Evolutionary conservation across 371 early-diverging fungal genomes (phyloP).

Genomic region (Mucor indicus): DNA sequence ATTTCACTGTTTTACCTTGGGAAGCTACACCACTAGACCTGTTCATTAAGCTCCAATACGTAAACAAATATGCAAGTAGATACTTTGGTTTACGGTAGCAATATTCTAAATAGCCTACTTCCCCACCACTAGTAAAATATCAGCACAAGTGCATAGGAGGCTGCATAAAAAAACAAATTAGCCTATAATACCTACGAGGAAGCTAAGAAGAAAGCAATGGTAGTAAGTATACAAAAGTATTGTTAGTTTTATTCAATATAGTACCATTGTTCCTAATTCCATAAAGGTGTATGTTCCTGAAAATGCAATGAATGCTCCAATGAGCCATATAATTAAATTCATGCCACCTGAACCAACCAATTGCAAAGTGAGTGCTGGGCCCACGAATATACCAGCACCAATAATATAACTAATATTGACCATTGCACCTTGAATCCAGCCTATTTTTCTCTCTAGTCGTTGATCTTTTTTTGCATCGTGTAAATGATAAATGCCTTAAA

Average conservation of each 20-base stretch:
- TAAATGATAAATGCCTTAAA: neutral
- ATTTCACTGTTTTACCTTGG: conserved; percentile 16
- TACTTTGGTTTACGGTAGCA: conserved; percentile 39
- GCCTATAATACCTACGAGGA: conserved; percentile 29
- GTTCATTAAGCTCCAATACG: conserved; percentile 38
- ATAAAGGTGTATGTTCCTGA: conserved; percentile 38
- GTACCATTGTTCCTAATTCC: conserved; percentile 48
- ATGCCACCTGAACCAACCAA: conserved; percentile 43
- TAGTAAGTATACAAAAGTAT: too few relatives aligned
- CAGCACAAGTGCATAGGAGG: neutral
- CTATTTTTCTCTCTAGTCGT: conserved; percentile 37
- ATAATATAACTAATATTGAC: conserved; percentile 47
- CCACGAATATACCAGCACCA: conserved; percentile 43
- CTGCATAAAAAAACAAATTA: neutral
- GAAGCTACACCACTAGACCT: conserved; percentile 39
- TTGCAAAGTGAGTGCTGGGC: conserved; percentile 34
- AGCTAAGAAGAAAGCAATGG: conserved; percentile 13
- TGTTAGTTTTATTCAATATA: too few relatives aligned
- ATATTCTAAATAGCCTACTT: conserved; percentile 41
- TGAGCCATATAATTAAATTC: conserved; percentile 36
- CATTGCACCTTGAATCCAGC: conserved; percentile 38
- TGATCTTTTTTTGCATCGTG: too few relatives aligned
- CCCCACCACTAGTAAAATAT: conserved; percentile 32
- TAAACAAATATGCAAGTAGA: conserved; percentile 36
- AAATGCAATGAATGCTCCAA: conserved; percentile 34